Base-by-base conservation (phyloP, 2,329 filamentous ascomycete species). In the Pestalotiopsis fici region DNA sequence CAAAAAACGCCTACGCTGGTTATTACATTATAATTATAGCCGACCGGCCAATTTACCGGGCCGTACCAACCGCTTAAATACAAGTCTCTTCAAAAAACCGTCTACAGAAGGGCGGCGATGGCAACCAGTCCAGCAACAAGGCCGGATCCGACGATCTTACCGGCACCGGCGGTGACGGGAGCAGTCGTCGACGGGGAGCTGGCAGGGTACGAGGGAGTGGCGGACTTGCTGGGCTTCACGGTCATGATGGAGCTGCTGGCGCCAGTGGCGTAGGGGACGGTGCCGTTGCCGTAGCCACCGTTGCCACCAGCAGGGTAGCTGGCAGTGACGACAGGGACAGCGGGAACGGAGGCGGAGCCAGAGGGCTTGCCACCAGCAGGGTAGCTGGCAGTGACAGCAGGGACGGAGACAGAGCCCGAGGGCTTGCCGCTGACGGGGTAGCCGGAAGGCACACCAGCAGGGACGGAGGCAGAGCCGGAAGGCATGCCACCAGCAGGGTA, bases 261-360 rank as follows among this genome's bases (percentile, higher is more conserved):
- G 35, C 18, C 18, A n/a, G 64, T 37, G 31, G 37, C 21, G 56
- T 31, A 60, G 23, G 56, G 21, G 3, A 37, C 23, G 37, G 64
- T 60, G 4, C 31, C 13, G 39, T 61, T 61, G 39, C 57, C 57
- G 54, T 57, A 65, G 54, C 63, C 63, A 31, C 67, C 66, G 57
- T 68, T 43, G 57, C 67, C 67, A n/a, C 63, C 43, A 27, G 37
- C 25, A 15, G 63, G 61, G 67, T 55, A 65, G n/a, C 61, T 54
- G 21, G 61, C 54, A 28, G 64, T 54, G 37, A 59, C 31, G 21
- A 25, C 21, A 28, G 28, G 37, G 3, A 63, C 39, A 27, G 60
- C 21, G 39, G 31, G 27, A 50, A 27, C 23, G 35, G 60, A 43
- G 21, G 47, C 62, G 56, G 18, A 21, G 27, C 27, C 43, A 21